Evolutionary conservation across 176 grass and related monocot species (phyloP).

Genomic region (Puccinellia tenuiflora): DNA sequence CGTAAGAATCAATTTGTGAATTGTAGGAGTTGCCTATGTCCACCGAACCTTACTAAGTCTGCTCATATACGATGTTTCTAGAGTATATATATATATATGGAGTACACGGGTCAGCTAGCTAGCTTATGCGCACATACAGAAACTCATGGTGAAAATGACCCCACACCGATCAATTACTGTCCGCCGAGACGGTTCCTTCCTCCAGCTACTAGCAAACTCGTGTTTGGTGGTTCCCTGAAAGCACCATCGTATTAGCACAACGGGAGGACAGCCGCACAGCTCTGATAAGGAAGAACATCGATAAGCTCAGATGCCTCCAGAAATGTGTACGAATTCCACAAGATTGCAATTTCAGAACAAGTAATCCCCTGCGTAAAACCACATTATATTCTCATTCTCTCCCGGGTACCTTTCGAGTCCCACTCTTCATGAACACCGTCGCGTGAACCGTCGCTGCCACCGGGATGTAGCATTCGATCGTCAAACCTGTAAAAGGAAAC

Average conservation of each 20-base stretch:
- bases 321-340: background rate
- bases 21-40: background rate
- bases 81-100: background rate
- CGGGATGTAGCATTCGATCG: background rate
- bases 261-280: background rate
- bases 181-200: background rate
- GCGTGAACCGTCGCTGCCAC: background rate
- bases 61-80: background rate
- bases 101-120: background rate
- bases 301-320: background rate
- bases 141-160: background rate
- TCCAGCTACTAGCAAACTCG: background rate
- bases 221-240: background rate
- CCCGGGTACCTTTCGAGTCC: background rate
- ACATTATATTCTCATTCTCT: background rate
- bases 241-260: background rate
- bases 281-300: background rate
- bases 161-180: background rate
- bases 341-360: background rate
- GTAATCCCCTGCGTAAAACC: background rate
- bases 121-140: background rate
- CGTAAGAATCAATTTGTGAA: background rate
- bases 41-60: background rate
- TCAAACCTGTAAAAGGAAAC: background rate
- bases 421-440: slow-evolving; percentile 16